Conservation (phyloP, 106 monocot species). For the Allium cepa region DNA sequence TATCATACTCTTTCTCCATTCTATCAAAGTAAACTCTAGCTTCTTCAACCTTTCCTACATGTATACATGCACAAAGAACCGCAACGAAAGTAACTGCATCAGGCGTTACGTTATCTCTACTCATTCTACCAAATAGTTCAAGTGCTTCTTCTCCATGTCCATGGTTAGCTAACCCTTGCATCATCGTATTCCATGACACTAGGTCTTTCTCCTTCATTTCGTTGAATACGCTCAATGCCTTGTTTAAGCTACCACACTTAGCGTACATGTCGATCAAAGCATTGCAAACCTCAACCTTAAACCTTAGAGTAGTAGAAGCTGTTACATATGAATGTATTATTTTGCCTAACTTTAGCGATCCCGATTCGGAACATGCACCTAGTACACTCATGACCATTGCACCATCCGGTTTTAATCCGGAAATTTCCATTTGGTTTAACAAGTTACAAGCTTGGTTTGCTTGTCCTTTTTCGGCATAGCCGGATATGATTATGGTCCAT, state of each 20-base stretch:
- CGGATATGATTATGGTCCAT: slow-evolving; percentile 83
- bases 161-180: slow-evolving; percentile 64
- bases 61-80: slow-evolving; percentile 72
- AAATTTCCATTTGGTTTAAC: slow-evolving; percentile 48
- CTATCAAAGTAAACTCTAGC: slow-evolving; percentile 37
- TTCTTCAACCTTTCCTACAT: slow-evolving; percentile 51
- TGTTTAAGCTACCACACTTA: slow-evolving; percentile 59
- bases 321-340: slow-evolving; percentile 38
- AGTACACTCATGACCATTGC: slow-evolving; percentile 51
- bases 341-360: slow-evolving; percentile 52
- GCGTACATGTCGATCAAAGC: slow-evolving; percentile 72
- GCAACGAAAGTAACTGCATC: slow-evolving; percentile 65
- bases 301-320: slow-evolving; percentile 16
- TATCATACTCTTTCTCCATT: slow-evolving; percentile 64
- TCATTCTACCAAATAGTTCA: slow-evolving; percentile 51
- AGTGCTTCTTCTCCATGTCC: slow-evolving; percentile 62
- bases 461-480: slow-evolving; percentile 57
- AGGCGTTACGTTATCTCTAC: slow-evolving; percentile 39
- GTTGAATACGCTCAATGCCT: slow-evolving; percentile 46
- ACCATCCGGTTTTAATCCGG: slow-evolving; percentile 33
- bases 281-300: slow-evolving; percentile 50
- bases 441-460: slow-evolving; percentile 37
- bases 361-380: slow-evolving; percentile 64
- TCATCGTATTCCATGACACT: slow-evolving; percentile 82
- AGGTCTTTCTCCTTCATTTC: slow-evolving; percentile 30